phyloP scores from a whole-genome alignment of 345 rosid genomes.

The Sonneratia caseolaris region DNA sequence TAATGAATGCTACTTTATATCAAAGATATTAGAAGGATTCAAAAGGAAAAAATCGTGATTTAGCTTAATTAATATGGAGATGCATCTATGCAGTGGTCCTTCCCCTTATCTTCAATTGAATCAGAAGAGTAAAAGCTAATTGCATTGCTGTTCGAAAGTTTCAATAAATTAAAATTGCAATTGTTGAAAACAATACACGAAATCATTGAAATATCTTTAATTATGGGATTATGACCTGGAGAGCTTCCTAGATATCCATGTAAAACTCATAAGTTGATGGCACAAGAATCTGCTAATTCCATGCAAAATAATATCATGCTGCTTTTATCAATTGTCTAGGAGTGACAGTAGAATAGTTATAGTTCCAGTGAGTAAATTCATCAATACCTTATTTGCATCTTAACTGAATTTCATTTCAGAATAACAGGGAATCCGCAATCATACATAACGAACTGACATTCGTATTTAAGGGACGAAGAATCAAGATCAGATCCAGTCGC shows the following conservation, averaged over 20 bases:
- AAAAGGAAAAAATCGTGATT: neutral
- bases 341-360: neutral
- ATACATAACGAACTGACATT: neutral
- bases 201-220: neutral
- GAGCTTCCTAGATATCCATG: neutral
- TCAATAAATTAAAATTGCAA: neutral
- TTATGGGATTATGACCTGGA: neutral
- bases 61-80: neutral
- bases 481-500: neutral
- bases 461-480: neutral
- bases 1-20: neutral
- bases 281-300: neutral
- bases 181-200: neutral
- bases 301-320: neutral
- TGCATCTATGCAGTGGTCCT: neutral
- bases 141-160: neutral
- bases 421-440: neutral
- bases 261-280: neutral
- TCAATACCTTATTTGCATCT: neutral
- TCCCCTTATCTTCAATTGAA: neutral
- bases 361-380: neutral
- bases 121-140: neutral
- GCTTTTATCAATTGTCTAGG: neutral
- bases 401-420: neutral
- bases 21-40: neutral